Evolutionary conservation across 768 basidiomycete species (phyloP).

Genomic region (Phlebiopsis flavidoalba): DNA sequence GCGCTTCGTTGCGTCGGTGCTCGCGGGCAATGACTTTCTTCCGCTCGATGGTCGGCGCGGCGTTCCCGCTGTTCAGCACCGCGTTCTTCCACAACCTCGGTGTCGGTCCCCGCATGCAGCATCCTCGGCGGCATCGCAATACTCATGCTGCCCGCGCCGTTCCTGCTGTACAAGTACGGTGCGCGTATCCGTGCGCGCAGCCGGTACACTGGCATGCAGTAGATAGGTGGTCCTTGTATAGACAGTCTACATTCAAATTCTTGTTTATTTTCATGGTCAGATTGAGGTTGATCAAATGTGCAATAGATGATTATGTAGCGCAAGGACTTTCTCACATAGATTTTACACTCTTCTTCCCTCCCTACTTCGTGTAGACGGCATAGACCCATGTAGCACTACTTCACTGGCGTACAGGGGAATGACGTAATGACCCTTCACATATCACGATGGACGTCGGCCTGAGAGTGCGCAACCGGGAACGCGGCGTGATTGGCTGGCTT

Average conservation of each 20-base stretch:
- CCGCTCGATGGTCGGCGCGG: conserved; percentile 22
- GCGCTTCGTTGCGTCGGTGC: conserved; percentile 26
- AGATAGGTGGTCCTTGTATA: background rate
- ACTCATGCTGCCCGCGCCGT: conserved; percentile 11
- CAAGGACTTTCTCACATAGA: too few relatives aligned
- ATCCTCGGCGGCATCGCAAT: conserved; percentile 9
- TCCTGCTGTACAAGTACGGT: conserved; percentile 7
- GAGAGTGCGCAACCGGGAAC: background rate
- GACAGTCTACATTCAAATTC: too few relatives aligned
- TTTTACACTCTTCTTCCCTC: too few relatives aligned
- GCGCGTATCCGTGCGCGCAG: conserved; percentile 9
- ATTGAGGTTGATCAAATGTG: too few relatives aligned
- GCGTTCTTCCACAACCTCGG: conserved; percentile 15
- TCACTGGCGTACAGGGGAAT: too few relatives aligned
- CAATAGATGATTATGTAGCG: too few relatives aligned
- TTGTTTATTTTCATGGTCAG: too few relatives aligned
- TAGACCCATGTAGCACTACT: too few relatives aligned
- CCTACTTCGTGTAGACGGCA: too few relatives aligned
- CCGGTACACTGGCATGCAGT: conserved; percentile 5
- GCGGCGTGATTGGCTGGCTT: background rate
- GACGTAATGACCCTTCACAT: too few relatives aligned
- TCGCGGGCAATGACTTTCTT: conserved; percentile 32
- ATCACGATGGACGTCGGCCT: too few relatives aligned
- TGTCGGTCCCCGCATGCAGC: conserved; percentile 13
- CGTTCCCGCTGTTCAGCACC: conserved; percentile 14